A percentile compares a stretch with the other conserved stretches of the same genome.
phyloP scores from a whole-genome alignment of 495 filamentous ascomycete species.

The Elaphomyces granulatus region DNA sequence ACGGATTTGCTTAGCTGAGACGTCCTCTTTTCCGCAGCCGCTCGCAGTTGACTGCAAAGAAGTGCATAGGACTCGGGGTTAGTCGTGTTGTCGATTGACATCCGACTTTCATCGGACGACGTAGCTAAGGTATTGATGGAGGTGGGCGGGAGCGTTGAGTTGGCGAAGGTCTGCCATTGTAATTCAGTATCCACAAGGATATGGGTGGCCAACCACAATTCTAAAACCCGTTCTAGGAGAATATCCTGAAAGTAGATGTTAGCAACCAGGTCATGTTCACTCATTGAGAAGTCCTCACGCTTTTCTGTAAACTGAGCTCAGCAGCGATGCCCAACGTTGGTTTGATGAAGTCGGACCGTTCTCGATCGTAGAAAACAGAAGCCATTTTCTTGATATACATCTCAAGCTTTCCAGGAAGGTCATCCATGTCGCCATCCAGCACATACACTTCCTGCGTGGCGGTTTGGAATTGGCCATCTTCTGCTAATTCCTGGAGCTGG shows the following conservation, averaged over 20 bases:
- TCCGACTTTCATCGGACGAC: conserved; percentile 29
- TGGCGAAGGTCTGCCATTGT: conserved; percentile 48
- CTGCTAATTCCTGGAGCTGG: conserved; percentile 37
- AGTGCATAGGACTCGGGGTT: conserved; percentile 35
- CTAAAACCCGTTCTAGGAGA: conserved; percentile 49
- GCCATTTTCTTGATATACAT: conserved; percentile 52
- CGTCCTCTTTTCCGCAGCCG: conserved; percentile 60
- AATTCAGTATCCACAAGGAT: conserved; percentile 54
- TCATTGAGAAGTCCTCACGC: conserved; percentile 17
- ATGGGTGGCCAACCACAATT: conserved; percentile 64
- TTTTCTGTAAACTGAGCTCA: conserved; percentile 37
- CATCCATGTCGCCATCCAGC: conserved; percentile 52
- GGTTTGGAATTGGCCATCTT: conserved; percentile 28
- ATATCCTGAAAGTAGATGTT: conserved; percentile 30
- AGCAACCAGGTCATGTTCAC: background rate
- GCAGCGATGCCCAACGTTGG: conserved; percentile 48
- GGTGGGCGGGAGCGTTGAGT: conserved; percentile 30
- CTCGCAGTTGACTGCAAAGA: conserved; percentile 55
- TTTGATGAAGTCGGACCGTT: conserved; percentile 53
- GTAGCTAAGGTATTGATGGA: conserved; percentile 27
- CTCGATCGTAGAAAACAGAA: conserved; percentile 45
- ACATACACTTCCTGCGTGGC: conserved; percentile 36
- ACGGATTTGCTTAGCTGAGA: conserved; percentile 48
- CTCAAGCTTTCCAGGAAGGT: conserved; percentile 51
- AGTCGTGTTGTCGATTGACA: conserved; percentile 30